Conservation (phyloP, 805 yeast species). For the Candida silvicultrix region DNA sequence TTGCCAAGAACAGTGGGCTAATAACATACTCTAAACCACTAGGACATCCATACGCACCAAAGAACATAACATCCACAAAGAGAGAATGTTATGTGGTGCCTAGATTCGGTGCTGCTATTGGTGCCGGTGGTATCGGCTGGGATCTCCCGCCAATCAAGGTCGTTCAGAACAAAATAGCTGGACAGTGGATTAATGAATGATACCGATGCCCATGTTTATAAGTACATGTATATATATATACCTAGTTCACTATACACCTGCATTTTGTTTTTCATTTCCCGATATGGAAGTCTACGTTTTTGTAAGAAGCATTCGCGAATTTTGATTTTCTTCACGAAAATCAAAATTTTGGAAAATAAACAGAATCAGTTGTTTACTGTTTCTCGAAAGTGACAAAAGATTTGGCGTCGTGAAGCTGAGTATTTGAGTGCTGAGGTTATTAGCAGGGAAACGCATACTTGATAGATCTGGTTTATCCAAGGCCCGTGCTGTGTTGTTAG, state of each 20-base stretch:
- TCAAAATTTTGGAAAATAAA: not conserved
- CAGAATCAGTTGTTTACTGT: not conserved
- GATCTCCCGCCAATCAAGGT: slow-evolving; percentile 81
- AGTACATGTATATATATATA: not conserved
- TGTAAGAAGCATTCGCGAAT: not conserved
- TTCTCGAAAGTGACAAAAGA: not conserved
- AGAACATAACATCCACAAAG: slow-evolving; percentile 53
- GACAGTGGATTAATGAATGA: slow-evolving; percentile 53
- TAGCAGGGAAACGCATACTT: too few relatives aligned
- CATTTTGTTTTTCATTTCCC: not conserved
- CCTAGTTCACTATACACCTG: not conserved
- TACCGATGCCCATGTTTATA: not conserved
- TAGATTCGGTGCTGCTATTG: slow-evolving; percentile 76
- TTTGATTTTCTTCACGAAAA: not conserved
- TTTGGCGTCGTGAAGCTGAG: not conserved
- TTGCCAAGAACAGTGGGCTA: slow-evolving; percentile 67
- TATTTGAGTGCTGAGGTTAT: too few relatives aligned
- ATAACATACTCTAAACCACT: slow-evolving; percentile 86
- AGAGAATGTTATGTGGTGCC: slow-evolving; percentile 90
- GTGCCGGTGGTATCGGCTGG: slow-evolving; percentile 87
- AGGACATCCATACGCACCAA: slow-evolving; percentile 86
- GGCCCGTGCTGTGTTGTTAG: too few relatives aligned
- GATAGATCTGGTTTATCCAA: too few relatives aligned
- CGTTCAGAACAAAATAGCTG: slow-evolving; percentile 56
- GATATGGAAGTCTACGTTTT: not conserved